Evolutionary conservation across 176 grass and related monocot genomes (phyloP), one percentile per base, ranked within the genome.

Genomic region (Dendrocalamus sinicus): DNA sequence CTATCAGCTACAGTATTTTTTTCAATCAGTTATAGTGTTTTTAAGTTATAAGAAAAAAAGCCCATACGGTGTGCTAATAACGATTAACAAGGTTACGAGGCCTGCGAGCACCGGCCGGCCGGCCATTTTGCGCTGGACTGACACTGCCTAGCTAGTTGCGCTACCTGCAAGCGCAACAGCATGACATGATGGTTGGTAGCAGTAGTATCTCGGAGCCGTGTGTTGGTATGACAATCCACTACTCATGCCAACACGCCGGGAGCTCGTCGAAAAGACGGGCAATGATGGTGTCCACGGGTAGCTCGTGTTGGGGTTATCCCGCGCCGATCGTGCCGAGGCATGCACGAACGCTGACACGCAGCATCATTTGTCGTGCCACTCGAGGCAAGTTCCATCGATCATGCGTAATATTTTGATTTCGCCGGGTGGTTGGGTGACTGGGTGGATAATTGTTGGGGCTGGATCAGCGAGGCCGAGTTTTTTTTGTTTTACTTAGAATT

Each of bases 311-410:
- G 54, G 19, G 54, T 58, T 58, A 58, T 58, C 54, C 54, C 54
- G 54, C 20, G 55, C 55, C 55, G 55, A 68, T 8, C 55, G 19
- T 40, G 15, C 13, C 35, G 15, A 37, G 7, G 28, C 65, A 68
- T 16, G 65, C 32, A 68, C 15, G 32, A 32, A 7, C 28, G 15
- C 64, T 37, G 13, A 40, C 67, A 12, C 67, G 19, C 17, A 44
- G 67, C 37, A 70, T 44, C 67, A 70, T 70, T 44, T 70, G 39
- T 20, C 37, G 67, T 43, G 67, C 65, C 65, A 68, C 65, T 40
- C 65, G 35, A 68, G 32, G 65, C 30, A 35, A 17, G 32, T 3
- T 57, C 19, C 1, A 57, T 57, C 19, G 54, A 67, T 39, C 13
- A 39, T 40, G 15, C 32, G 14, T 19, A 8, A 7, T 43, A 44